Evolutionary conservation across 495 filamentous ascomycete genomes (phyloP).

Genomic region (Peziza echinospora): DNA sequence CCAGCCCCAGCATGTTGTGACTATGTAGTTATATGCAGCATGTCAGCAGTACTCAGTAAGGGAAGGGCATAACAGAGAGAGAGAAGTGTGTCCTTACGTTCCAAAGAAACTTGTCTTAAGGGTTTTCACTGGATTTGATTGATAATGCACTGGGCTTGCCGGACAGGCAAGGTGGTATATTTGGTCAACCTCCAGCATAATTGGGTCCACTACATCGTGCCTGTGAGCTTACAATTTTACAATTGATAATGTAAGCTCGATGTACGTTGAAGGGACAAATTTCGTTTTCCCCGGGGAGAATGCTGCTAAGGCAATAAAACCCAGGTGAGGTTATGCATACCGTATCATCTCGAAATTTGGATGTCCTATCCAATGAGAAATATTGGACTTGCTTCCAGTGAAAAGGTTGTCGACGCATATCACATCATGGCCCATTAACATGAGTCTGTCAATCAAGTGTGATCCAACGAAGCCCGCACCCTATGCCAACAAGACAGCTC

Average conservation of each 20-base stretch:
- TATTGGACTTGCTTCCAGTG: slow-evolving; percentile 15
- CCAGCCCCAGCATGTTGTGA: slow-evolving; percentile 20
- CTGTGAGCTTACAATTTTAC: slow-evolving; percentile 1
- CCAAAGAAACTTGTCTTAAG: slow-evolving; percentile 19
- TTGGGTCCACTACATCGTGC: slow-evolving; percentile 19
- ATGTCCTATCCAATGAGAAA: slow-evolving; percentile 17
- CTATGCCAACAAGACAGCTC: slow-evolving; percentile 4
- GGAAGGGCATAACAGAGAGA: too few species aligned
- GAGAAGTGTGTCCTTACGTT: slow-evolving; percentile 6
- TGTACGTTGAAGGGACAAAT: too few species aligned
- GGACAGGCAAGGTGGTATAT: slow-evolving; percentile 20
- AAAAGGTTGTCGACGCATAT: slow-evolving; percentile 19
- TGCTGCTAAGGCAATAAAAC: not conserved
- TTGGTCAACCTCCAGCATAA: slow-evolving; percentile 17
- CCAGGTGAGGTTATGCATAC: slow-evolving; percentile 8
- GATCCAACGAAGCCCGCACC: slow-evolving; percentile 20
- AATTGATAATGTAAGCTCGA: not conserved
- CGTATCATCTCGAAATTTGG: slow-evolving; percentile 17
- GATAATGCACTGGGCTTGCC: slow-evolving; percentile 18
- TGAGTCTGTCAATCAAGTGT: slow-evolving; percentile 18
- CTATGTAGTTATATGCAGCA: too few species aligned
- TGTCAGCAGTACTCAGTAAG: too few species aligned
- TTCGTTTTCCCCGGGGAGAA: too few species aligned
- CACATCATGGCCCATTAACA: slow-evolving; percentile 19
- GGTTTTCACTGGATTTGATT: slow-evolving; percentile 17